Base-by-base conservation (phyloP, 345 rosid species). In the Syzygium grande region DNA sequence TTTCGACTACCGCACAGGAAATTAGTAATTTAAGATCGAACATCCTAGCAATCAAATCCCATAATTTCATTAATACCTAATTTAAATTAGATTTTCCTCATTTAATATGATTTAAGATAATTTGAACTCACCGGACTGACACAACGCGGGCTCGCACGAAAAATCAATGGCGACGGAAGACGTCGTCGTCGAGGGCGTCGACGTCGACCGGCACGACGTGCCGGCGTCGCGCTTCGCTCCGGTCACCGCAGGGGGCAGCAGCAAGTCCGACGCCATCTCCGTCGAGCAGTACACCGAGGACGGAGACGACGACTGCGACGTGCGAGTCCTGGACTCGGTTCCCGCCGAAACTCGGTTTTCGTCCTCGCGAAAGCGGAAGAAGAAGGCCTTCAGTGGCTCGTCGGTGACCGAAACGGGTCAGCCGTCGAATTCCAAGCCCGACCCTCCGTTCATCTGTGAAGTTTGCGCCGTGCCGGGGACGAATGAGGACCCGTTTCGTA, bases 401-500 rank as follows among this genome's bases (percentile, higher is more conserved):
- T 54, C 56, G 85, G 86, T 56, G 59, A 19, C 53, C 6, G 89
- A 87, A 68, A 54, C 27, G 12, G 89, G 73, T 51, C 78, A 84
- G 52, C 63, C 51, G 8, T 84, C 86, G 51, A 84, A 56, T 49
- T 61, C 84, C 84, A 46, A 25, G 58, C 23, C 83, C 54, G 55
- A 54, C 11, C 84, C 88, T 43, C 56, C 80, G 4, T 93, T 94
- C 51, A 49, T 89, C 5, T 95, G 97, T 49, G 94, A 91, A 78
- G 92, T 96, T 63, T 95, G 96, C 38, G 89, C 90, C 15, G 95
- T 92, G 22, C 22, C 91, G 3, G 93, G 86, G 90, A 84, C 85
- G 7, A 7, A 5, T 19, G 25, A 52, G 15, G 91, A 90, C 34
- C 92, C 87, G 1, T 91, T 95, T 87, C 51, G 27, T 14, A 86